phyloP scores from a whole-genome alignment of 257 asterid genomes.

The Ilex asprella region DNA sequence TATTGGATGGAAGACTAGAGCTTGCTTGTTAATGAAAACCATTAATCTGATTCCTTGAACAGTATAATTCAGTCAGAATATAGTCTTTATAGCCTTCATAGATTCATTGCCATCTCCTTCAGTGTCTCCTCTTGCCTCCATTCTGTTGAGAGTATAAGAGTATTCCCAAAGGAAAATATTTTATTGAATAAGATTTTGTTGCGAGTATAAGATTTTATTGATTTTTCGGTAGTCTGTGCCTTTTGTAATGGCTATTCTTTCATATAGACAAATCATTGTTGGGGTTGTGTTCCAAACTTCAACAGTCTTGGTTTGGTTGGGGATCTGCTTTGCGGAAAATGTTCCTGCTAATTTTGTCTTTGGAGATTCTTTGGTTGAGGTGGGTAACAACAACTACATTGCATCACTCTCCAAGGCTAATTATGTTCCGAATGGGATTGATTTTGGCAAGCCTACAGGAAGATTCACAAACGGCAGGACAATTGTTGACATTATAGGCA shows the following conservation, averaged over 20 bases:
- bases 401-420: conserved; percentile 61
- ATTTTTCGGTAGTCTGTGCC: neutral
- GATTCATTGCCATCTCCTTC: neutral
- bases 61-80: neutral
- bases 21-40: neutral
- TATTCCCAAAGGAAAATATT: neutral
- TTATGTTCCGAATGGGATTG: conserved; percentile 67
- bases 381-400: conserved; percentile 72
- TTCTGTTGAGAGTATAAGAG: neutral
- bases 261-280: neutral
- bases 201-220: too few relatives aligned
- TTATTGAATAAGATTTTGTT: conserved; percentile 1
- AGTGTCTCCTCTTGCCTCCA: neutral
- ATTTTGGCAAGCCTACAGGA: conserved; percentile 69
- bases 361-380: conserved; percentile 83
- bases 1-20: neutral
- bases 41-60: neutral
- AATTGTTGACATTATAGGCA: conserved; percentile 66
- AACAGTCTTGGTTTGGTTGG: conserved; percentile 7
- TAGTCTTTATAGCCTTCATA: neutral
- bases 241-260: conserved; percentile 23
- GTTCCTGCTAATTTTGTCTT: conserved; percentile 50
- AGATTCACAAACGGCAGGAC: conserved; percentile 76
- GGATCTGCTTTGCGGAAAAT: conserved; percentile 19
- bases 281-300: conserved; percentile 12